phyloP scores from a whole-genome alignment of 2,329 filamentous ascomycete genomes.

The Botrytis fabae region DNA sequence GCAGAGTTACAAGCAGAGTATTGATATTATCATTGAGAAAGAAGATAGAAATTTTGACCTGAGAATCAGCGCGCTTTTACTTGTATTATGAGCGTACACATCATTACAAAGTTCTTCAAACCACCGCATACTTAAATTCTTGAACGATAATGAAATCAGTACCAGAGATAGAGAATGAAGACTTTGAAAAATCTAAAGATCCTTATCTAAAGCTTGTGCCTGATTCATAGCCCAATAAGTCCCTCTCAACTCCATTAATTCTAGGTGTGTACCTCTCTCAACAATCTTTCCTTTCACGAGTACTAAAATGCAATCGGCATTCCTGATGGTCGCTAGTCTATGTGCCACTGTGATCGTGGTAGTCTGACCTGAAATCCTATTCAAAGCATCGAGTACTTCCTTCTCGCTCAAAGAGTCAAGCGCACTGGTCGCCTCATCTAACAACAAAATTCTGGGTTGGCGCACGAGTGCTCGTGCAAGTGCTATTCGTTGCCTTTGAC shows the following conservation, averaged over 20 bases:
- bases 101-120: background rate
- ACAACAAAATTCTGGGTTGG: slow-evolving; percentile 77
- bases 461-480: slow-evolving; percentile 87
- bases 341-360: slow-evolving; percentile 78
- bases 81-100: background rate
- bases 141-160: background rate
- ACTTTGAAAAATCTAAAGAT: background rate
- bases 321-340: slow-evolving; percentile 71
- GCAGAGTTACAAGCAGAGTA: background rate
- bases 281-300: slow-evolving; percentile 27
- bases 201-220: slow-evolving; percentile 61
- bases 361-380: slow-evolving; percentile 44
- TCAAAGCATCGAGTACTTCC: slow-evolving; percentile 72
- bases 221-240: slow-evolving; percentile 58
- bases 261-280: slow-evolving; percentile 27
- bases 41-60: background rate
- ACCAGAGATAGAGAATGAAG: background rate
- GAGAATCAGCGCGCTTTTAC: background rate
- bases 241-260: slow-evolving; percentile 61
- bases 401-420: slow-evolving; percentile 75
- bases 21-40: background rate
- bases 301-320: slow-evolving; percentile 28
- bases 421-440: slow-evolving; percentile 79
- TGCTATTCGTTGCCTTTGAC: slow-evolving; percentile 86
- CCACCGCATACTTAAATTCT: background rate